Evolutionary conservation across 2,329 filamentous ascomycete species (phyloP), one percentile per base, ranked within the genome.

Genomic region (Endothia cerciana): DNA sequence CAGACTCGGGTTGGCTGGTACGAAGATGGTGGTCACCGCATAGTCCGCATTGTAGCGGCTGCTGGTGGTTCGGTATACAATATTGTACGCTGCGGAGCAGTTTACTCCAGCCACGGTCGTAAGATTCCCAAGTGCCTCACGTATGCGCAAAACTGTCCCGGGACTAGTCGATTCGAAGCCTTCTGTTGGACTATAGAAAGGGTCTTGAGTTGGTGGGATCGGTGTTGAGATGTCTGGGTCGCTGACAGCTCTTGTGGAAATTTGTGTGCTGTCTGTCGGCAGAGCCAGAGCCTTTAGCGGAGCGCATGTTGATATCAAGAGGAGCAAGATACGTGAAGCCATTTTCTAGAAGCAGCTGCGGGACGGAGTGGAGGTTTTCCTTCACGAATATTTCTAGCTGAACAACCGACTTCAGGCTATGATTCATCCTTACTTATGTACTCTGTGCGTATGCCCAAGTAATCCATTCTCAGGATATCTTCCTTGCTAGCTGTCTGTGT

Each of bases 31-130:
- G 0, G 78, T 79, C 2, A 80, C 76, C 0, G 78, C 77, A 77
- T 77, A 80, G 0, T 75, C 73, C 0, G 78, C 73, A 22, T 70
- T 66, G 64, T 75, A 73, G 1, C 68, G 71, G 1, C 76, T 75
- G 66, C 77, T 73, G 0, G 75, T 79, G 0, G 78, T 79, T 19
- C 77, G 74, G 66, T 77, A 80, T 0, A 80, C 70, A 30, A 81
- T 75, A 41, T 79, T 74, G 57, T 77, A 79, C 0, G 72, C 74
- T 1, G 70, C 65, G 4, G 69, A 71, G 55, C 66, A 64, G 59
- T 71, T 71, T 8, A 17, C 13, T 45, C 63, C 63, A 0, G 66
- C 58, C 0, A 74, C 55, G 33, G 63, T 25, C 1, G 70, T 71
- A 43, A 73, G 47, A 57, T 73, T 73, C 28, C 75, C 72, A 11